Conservation (phyloP, 164 flowering plant genomes). For the Saururus chinensis region DNA sequence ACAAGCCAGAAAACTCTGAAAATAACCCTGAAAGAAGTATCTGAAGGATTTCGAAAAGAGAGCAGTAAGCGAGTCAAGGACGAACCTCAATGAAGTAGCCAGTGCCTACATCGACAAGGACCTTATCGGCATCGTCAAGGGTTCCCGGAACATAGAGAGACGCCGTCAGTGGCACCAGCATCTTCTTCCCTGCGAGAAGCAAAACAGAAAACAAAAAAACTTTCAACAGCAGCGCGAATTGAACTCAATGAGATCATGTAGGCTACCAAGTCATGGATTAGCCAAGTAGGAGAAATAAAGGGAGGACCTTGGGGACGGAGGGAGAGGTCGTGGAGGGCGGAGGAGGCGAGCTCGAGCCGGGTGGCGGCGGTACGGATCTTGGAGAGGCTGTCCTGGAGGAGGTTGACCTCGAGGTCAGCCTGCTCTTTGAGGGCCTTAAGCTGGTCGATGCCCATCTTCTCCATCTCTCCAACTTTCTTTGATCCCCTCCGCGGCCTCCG, state of each 20-base stretch:
- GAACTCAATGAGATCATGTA: neutral
- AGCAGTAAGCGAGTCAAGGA: neutral
- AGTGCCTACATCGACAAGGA: conserved; percentile 91
- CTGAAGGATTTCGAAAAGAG: neutral
- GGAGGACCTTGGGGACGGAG: conserved; percentile 61
- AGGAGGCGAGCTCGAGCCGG: conserved; percentile 78
- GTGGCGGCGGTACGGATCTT: conserved; percentile 82
- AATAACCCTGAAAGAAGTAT: neutral
- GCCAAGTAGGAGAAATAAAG: no score
- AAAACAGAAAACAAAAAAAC: neutral
- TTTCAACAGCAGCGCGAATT: neutral
- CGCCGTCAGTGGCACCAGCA: conserved; percentile 90
- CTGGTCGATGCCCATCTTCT: conserved; percentile 79
- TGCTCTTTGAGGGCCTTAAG: conserved; percentile 78
- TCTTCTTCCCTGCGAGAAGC: conserved; percentile 42
- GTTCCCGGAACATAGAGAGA: conserved; percentile 88
- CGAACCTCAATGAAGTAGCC: conserved; percentile 85
- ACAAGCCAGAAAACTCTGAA: neutral
- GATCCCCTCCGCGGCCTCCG: neutral
- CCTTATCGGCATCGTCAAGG: conserved; percentile 74
- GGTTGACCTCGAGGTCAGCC: conserved; percentile 72
- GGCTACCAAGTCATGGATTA: no score
- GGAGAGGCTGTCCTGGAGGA: conserved; percentile 86
- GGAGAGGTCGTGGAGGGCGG: conserved; percentile 79
- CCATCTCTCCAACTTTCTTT: conserved; percentile 30